Evolutionary conservation across 495 filamentous ascomycete species (phyloP).

Genomic region (Pyrenopolyporus hunteri): DNA sequence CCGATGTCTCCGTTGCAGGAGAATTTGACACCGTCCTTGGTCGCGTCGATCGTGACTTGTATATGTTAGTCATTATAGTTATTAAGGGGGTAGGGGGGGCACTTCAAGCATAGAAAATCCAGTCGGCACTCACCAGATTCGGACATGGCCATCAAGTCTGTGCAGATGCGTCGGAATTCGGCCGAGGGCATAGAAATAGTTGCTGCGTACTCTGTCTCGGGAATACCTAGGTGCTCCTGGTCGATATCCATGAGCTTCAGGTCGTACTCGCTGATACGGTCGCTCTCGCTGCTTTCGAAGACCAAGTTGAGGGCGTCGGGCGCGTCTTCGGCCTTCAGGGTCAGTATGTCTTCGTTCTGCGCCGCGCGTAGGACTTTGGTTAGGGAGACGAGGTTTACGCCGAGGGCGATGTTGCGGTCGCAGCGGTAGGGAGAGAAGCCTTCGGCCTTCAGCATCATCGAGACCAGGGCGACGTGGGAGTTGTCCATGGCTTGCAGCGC

Average conservation of each 20-base stretch:
- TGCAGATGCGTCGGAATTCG: constrained; percentile 95
- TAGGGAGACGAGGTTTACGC: constrained; percentile 93
- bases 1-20: constrained; percentile 93
- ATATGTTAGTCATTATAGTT: constrained; percentile 14
- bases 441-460: constrained; percentile 97
- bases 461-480: constrained; percentile 97
- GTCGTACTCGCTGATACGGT: constrained; percentile 96
- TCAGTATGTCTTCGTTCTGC: constrained; percentile 93
- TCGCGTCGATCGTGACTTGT: constrained; percentile 90
- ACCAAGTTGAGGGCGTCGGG: constrained; percentile 94
- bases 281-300: constrained; percentile 89
- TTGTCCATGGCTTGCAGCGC: constrained; percentile 99
- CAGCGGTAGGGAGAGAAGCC: constrained; percentile 96
- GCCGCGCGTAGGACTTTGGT: constrained; percentile 96
- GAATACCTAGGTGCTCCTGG: constrained; percentile 98
- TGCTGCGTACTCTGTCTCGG: constrained; percentile 96
- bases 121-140: constrained; percentile 76
- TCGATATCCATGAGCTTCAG: constrained; percentile 99
- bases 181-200: constrained; percentile 84
- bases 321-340: constrained; percentile 95
- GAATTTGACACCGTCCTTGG: constrained; percentile 98
- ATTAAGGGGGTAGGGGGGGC: not conserved
- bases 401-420: constrained; percentile 97
- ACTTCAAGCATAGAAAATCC: too few relatives aligned
- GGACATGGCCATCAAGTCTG: constrained; percentile 86